phyloP scores from a whole-genome alignment of 192 early-diverging fungal species.

The Umbelopsis ramanniana region DNA sequence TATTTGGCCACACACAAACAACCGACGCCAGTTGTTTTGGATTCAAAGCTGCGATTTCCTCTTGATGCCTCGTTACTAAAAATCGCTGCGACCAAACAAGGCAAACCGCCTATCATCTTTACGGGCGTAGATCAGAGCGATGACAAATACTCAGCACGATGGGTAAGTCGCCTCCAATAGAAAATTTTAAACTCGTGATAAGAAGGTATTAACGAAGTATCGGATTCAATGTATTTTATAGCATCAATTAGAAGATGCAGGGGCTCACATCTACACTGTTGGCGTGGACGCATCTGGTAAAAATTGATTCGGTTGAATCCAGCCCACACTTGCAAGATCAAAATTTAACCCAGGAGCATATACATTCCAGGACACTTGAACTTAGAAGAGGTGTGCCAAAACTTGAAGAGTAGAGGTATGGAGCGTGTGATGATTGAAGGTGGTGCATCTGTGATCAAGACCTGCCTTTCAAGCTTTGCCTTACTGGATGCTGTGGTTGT shows the following conservation, averaged over 20 bases:
- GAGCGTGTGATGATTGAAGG: conserved; percentile 8
- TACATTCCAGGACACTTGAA: not conserved
- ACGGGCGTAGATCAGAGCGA: not conserved
- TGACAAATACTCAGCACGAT: not conserved
- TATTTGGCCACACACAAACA: not conserved
- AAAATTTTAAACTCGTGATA: too few relatives aligned
- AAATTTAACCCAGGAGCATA: not conserved
- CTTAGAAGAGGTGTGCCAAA: not conserved
- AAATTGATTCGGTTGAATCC: not conserved
- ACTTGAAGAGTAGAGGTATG: not conserved
- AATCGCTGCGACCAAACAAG: not conserved
- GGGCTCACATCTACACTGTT: not conserved
- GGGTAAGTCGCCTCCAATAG: not conserved
- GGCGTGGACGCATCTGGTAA: not conserved
- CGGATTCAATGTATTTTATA: not conserved
- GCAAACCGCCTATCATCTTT: not conserved
- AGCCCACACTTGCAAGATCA: too few relatives aligned
- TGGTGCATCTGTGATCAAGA: not conserved
- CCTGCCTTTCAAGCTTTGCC: not conserved
- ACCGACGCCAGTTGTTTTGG: not conserved
- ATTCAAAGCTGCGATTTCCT: not conserved
- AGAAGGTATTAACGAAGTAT: not conserved
- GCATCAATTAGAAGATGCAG: not conserved
- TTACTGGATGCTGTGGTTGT: conserved; percentile 6
- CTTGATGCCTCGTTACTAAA: not conserved